These are phyloP conservation scores for Trametes sanguinea DNA, from an alignment of 768 basidiomycete species.

Conservation along the genomic window DNA sequence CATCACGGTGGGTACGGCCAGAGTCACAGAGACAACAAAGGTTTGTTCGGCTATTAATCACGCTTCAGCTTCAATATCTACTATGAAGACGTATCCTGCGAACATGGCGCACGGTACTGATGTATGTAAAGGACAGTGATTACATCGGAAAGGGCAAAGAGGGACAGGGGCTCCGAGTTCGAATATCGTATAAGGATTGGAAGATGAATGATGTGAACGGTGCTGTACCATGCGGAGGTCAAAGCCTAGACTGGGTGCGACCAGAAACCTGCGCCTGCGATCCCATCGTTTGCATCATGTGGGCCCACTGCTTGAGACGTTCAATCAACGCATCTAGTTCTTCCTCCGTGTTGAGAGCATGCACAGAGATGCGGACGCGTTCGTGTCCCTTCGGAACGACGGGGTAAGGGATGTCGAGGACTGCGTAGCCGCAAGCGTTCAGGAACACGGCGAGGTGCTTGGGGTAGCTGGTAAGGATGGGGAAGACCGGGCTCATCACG, in stretches of 20 bases:
- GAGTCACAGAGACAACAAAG: too few relatives aligned
- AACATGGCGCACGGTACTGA: too few relatives aligned
- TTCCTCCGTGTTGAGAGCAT: constrained; percentile 21
- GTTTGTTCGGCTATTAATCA: too few relatives aligned
- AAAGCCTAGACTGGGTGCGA: constrained; percentile 1
- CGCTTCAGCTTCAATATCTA: too few relatives aligned
- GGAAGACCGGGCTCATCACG: constrained; percentile 20
- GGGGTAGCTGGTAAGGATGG: constrained; percentile 14
- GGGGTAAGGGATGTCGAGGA: constrained; percentile 17
- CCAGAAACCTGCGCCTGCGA: not conserved
- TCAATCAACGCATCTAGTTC: constrained; percentile 29
- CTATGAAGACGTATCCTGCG: too few relatives aligned
- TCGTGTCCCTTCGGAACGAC: constrained; percentile 22
- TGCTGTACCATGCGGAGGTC: not conserved
- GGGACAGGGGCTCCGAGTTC: too few relatives aligned
- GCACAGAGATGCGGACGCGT: constrained; percentile 23
- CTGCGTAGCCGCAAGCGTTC: constrained; percentile 15
- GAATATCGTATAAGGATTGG: too few relatives aligned
- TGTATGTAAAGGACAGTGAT: too few relatives aligned
- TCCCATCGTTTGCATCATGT: constrained; percentile 7
- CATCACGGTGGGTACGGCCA: too few relatives aligned
- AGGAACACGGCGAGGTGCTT: constrained; percentile 17
- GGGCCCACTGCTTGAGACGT: constrained; percentile 14
- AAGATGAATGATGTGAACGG: too few relatives aligned
- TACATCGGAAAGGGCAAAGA: too few relatives aligned